Base-by-base conservation (phyloP, 2,329 filamentous ascomycete genomes). In the Trichophyton verrucosum region DNA sequence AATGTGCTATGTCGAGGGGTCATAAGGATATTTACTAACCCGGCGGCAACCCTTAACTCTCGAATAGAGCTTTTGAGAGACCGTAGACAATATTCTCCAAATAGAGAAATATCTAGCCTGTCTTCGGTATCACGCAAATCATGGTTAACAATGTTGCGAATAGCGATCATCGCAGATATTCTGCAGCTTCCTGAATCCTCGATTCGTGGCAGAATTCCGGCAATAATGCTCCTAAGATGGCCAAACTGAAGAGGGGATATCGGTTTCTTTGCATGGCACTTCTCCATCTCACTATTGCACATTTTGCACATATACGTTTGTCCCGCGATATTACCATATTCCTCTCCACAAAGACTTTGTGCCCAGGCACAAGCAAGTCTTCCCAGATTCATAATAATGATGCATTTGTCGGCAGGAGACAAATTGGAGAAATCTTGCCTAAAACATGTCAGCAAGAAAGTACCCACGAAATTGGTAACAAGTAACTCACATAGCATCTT, bases 41-140 rank as follows among this genome's bases (percentile, higher is more conserved):
- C 88, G 61, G 91, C 88, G 42, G 87, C 87, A 66, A 96, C 82
- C 36, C 92, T 85, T 30, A 97, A 77, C 71, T 97, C 94, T 69
- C 92, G 83, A 20, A 90, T 73, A 1, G 91, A 95, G 72, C 91
- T 95, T 64, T 86, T 86, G 44, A 97, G 77, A 0, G 87, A 89
- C 66, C 87, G 83, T 3, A 96, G 76, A 68, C 90, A 91, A 82
- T 89, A 92, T 68, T 91, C 86, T 0, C 89, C 91, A 46, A 89
- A 75, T 0, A 76, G 71, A 7, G 89, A 91, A 1, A 75, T 77
- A 62, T 86, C 82, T 1, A 96, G 75, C 64, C 88, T 83, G 33
- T 92, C 75, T 59, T 88, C 77, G 2, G 79, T 77, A 0, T 76
- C 64, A 59, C 83, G 79, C 15, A 78, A 75, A 3, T 84, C 84